A percentile compares a stretch with the other conserved stretches of the same genome.
Evolutionary conservation across 805 yeast genomes (phyloP).

Genomic region (Cyberlindnera suaveolens): DNA sequence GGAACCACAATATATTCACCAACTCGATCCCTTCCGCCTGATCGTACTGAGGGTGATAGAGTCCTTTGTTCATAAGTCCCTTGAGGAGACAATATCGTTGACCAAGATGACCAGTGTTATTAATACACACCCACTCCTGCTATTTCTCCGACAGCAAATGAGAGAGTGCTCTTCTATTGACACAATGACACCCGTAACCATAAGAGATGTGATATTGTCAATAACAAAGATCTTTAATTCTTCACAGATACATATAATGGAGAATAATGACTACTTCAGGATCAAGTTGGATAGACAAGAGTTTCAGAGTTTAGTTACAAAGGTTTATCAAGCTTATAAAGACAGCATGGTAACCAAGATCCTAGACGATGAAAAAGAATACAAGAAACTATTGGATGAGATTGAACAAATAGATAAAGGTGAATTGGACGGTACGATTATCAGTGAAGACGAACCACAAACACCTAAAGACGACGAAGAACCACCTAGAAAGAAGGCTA

Average conservation of each 20-base stretch:
- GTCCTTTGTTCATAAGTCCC: conserved; percentile 18
- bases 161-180: conserved; percentile 4
- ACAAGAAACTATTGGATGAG: conserved; percentile 8
- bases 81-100: conserved; percentile 19
- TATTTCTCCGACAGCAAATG: conserved; percentile 7
- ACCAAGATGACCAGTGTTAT: conserved; percentile 18
- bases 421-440: conserved; percentile 13
- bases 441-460: conserved; percentile 5
- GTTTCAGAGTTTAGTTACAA: conserved; percentile 14
- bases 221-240: conserved; percentile 20
- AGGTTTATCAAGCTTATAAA: conserved; percentile 7
- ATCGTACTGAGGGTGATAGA: conserved; percentile 22
- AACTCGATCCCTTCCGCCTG: conserved; percentile 16
- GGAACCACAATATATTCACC: conserved; percentile 1
- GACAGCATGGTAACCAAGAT: conserved; percentile 6
- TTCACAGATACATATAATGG: conserved; percentile 18
- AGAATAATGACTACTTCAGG: conserved; percentile 22
- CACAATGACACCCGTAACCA: conserved; percentile 6
- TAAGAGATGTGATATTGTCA: conserved; percentile 20
- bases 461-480: conserved; percentile 6
- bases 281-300: conserved; percentile 13
- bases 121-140: conserved; percentile 16
- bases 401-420: conserved; percentile 18
- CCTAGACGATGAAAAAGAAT: conserved; percentile 11
- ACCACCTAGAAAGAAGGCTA: conserved; percentile 6